Base-by-base conservation (phyloP, 2,329 filamentous ascomycete genomes). In the Aspergillus awamori region DNA sequence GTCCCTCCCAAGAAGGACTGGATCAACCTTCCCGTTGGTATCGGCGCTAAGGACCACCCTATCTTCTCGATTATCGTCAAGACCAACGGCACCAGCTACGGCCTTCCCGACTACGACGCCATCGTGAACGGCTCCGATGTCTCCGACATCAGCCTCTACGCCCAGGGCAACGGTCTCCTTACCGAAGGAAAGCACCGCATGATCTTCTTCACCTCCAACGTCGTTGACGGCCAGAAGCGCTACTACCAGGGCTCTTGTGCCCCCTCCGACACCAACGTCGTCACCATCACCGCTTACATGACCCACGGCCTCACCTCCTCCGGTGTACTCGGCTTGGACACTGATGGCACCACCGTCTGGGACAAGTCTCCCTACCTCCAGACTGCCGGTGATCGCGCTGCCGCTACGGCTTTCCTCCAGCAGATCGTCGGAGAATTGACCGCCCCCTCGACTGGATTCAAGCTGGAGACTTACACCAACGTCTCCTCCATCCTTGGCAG, bases 11-110 rank as follows among this genome's bases (percentile, higher is more conserved):
- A 77, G 61, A 63, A 73, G n/a, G 63, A 81, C 24, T 83, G 81
- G 82, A 81, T 84, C 66, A 74, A 81, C 64, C 74, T 84, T 5
- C 82, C 82, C 7, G 82, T 84, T n/a, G 81, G 82, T 30, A 67
- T 81, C 57, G 82, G 82, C 63, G 66, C 83, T 51, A 79, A 81
- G 65, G 82, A 83, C 77, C 69, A 72, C 60, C 69, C 69, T 13
- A 72, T 56, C 39, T 56, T 56, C 53, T 47, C 53, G 17, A 56
- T 56, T 17, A 41, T 56, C 39, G 41, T 56, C n/a, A 56, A 56
- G 39, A 47, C 53, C 53, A 56, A 56, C 17, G 53, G 53, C 28
- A 61, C 62, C 33, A 36, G 33, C 45, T 73, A 68, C 15, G 66
- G 63, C 20, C 15, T 45, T 15, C 53, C 30, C 38, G 5, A 24